Evolutionary conservation across 2,329 filamentous ascomycete species (phyloP), one percentile per base, ranked within the genome.

Genomic region (Fusarium sororula): DNA sequence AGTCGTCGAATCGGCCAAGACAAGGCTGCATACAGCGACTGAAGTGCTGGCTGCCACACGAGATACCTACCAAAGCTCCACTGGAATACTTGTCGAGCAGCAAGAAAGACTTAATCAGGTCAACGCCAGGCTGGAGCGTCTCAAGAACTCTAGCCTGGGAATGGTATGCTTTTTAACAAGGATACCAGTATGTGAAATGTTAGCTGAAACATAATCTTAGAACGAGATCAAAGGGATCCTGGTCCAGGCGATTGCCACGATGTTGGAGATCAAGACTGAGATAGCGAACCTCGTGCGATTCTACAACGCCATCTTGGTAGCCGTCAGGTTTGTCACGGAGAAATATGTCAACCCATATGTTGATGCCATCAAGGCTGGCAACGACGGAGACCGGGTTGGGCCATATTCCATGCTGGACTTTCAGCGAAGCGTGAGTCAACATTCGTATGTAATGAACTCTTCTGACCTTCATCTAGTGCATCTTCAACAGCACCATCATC

Each of bases 401-500:
- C 11, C 24, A 10, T 54, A 54, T n/a, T 38, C 20, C 5, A 28
- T 39, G 35, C 20, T 18, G 5, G 51, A 54, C 7, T 39, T 54
- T 11, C 35, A 54, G 15, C 24, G 24, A 28, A 39, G 51, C 15
- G 35, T 54, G 4, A n/a, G 51, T 54, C 10, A 7, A 17, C 7
- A 18, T 26, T 54, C 4, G 0, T 13, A 10, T 13, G 10, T 8
- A 4, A 39, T 12, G 51, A n/a, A 26, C 10, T n/a, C 13, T 39
- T 15, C 51, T 54, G 9, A 54, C 35, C 22, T 20, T 39, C 10
- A 28, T 39, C 4, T 15, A 54, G 51, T 54, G 24, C 15, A 17
- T 38, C 24, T 7, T 54, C 5, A 54, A 54, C 2, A 22, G 35
- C 10, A 28, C 35, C 7, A 28, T 14, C 12, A 28, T 28, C 13